Base-by-base conservation (phyloP, 805 yeast genomes). In the Metschnikowia dekortorum region DNA sequence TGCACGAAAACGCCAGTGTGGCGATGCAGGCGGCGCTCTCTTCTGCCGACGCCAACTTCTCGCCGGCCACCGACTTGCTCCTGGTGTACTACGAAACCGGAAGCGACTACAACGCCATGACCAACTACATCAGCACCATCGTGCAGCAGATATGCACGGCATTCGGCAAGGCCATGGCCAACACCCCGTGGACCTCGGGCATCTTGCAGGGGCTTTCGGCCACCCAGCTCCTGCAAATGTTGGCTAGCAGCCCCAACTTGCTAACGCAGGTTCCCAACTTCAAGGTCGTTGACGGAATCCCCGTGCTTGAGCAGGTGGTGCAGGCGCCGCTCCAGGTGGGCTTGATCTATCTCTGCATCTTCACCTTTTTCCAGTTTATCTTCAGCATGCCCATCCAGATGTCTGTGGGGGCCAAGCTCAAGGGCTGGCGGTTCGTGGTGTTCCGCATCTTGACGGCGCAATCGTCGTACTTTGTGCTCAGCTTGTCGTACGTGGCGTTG, bases 301-400 rank as follows among this genome's bases (percentile, higher is more conserved):
- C 71, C 1, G 67, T 66, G 1, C 42, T 46, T 1, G 42, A 60
- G 34, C 61, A 55, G 35, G 58, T 66, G 16, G 59, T 59, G 33
- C 68, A 60, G 47, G 72, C 70, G 10, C 68, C 71, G 0, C 56
- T 67, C 16, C 67, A 66, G 43, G 53, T 68, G n/a, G 73, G 71
- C 0, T 48, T 66, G 26, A 61, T 68, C 38, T 68, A 68, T 53
- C 55, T 67, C 53, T 62, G 65, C 28, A 54, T 67, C 4, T 68
- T 69, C 52, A 57, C 72, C 7, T 69, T 69, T 48, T 68, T 67
- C 61, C 70, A 64, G 53, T 69, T 68, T 41, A 43, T 67, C 13
- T 64, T 66, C 54, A 53, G 64, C 36, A 48, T 58, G 30, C 60
- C 60, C 10, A 55, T 67, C 38, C 70, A 68, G 37, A 53, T 56